These are phyloP conservation scores for Puccinia polysora DNA, from an alignment of 1,284 basidiomycete species.

Conservation along the genomic window DNA sequence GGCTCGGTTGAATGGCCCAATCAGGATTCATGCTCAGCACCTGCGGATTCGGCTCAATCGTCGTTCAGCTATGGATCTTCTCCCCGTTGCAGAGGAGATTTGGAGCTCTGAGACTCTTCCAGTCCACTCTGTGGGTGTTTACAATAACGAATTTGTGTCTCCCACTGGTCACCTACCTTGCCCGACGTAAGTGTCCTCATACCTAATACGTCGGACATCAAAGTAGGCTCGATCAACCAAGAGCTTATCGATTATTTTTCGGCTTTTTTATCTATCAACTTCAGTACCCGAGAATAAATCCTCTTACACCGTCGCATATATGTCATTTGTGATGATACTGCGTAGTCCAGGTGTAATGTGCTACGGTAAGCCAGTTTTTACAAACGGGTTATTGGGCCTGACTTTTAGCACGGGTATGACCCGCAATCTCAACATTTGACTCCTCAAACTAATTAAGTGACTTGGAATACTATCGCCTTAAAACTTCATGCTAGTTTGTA, in stretches of 20 bases:
- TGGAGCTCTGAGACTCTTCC: constrained; percentile 22
- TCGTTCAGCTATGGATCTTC: constrained; percentile 36
- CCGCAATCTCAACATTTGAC: no score
- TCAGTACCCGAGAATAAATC: constrained; percentile 17
- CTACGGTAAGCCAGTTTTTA: constrained; percentile 11
- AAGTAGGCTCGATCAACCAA: neutral
- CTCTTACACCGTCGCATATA: constrained; percentile 13
- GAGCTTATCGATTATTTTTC: neutral
- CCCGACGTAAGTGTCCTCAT: constrained; percentile 7
- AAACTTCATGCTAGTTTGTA: constrained; percentile 1
- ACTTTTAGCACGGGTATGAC: no score
- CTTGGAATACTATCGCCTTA: neutral
- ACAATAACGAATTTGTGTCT: constrained; percentile 13
- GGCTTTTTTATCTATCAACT: neutral
- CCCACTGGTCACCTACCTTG: constrained; percentile 25
- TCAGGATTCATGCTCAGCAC: constrained; percentile 32
- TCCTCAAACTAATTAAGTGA: no score
- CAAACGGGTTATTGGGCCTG: neutral
- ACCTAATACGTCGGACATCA: neutral
- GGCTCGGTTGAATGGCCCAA: neutral
- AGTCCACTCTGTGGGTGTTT: constrained; percentile 8
- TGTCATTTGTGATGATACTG: constrained; percentile 13
- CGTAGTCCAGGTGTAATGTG: constrained; percentile 33
- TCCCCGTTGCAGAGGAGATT: constrained; percentile 20
- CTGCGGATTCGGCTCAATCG: constrained; percentile 30